phyloP scores from a whole-genome alignment of 2,329 filamentous ascomycete species.

The Hymenoscyphus repandus region DNA sequence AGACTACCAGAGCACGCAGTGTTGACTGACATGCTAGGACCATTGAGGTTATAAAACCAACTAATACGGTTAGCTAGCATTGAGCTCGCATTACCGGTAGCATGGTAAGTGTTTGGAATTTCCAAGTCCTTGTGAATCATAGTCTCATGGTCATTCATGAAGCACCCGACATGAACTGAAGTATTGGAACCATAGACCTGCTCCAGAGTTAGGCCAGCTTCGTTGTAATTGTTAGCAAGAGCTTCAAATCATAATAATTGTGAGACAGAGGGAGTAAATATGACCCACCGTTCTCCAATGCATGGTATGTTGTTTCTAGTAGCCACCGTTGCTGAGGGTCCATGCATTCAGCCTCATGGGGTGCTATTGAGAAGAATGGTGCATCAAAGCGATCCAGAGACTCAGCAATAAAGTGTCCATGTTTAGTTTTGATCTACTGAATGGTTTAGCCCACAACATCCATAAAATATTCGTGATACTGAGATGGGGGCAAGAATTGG shows the following conservation, averaged over 20 bases:
- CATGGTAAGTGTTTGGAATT: not conserved
- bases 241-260: not conserved
- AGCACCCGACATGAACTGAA: slow-evolving; percentile 45
- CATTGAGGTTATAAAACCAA: slow-evolving; percentile 45
- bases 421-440: not conserved
- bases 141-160: slow-evolving; percentile 20
- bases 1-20: slow-evolving; percentile 53
- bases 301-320: slow-evolving; percentile 34
- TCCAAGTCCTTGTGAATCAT: not conserved
- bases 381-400: slow-evolving; percentile 15
- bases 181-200: slow-evolving; percentile 20
- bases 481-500: no score
- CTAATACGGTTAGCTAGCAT: slow-evolving; percentile 51
- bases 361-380: slow-evolving; percentile 14
- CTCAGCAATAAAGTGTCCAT: slow-evolving; percentile 29
- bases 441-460: not conserved
- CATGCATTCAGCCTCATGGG: slow-evolving; percentile 27
- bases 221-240: not conserved
- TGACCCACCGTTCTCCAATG: slow-evolving; percentile 26
- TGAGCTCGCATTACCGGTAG: slow-evolving; percentile 26
- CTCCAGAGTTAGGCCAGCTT: slow-evolving; percentile 4
- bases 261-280: no score
- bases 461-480: no score
- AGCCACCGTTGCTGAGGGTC: slow-evolving; percentile 46
- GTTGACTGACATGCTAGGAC: slow-evolving; percentile 49